Conservation (phyloP, 208 protist species). For the Endotrypanum monterogeii region DNA sequence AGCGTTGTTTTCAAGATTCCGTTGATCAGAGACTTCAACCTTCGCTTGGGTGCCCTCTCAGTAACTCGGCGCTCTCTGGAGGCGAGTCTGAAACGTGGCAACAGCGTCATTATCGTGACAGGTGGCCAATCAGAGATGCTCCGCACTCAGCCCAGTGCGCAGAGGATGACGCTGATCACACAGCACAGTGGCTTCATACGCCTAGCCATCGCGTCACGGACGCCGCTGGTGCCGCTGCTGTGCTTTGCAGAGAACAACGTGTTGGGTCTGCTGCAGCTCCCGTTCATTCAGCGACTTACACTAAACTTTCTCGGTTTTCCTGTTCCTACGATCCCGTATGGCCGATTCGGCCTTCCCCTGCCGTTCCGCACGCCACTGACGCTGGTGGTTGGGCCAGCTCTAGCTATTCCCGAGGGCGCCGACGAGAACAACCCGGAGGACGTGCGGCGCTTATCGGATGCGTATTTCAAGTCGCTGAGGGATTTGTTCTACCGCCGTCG, state of each 20-base stretch:
- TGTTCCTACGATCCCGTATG: conserved; percentile 77
- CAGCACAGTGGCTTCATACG: conserved; percentile 85
- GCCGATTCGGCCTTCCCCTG: conserved; percentile 68
- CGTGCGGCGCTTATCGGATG: conserved; percentile 44
- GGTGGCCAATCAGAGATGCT: conserved; percentile 91
- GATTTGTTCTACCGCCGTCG: conserved; percentile 76
- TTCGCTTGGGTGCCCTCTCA: conserved; percentile 53
- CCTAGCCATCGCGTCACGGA: conserved; percentile 58
- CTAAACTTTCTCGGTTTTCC: conserved; percentile 79
- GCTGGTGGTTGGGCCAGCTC: conserved; percentile 66
- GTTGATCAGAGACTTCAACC: conserved; percentile 75
- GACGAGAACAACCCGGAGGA: conserved; percentile 61
- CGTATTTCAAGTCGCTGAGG: conserved; percentile 66
- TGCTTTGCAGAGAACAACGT: conserved; percentile 87
- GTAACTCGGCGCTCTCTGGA: conserved; percentile 61
- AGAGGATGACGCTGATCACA: conserved; percentile 63
- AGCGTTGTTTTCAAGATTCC: conserved; percentile 82
- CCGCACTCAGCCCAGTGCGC: conserved; percentile 45
- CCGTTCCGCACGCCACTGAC: conserved; percentile 65
- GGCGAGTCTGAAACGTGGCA: conserved; percentile 56
- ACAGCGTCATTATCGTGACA: conserved; percentile 79
- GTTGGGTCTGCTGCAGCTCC: conserved; percentile 62
- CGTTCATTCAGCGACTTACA: conserved; percentile 56
- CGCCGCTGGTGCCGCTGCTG: conserved; percentile 80
- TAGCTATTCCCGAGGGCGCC: conserved; percentile 58